phyloP scores from a whole-genome alignment of 148 eudicot genomes.

The Camellia lanceoleosa region DNA sequence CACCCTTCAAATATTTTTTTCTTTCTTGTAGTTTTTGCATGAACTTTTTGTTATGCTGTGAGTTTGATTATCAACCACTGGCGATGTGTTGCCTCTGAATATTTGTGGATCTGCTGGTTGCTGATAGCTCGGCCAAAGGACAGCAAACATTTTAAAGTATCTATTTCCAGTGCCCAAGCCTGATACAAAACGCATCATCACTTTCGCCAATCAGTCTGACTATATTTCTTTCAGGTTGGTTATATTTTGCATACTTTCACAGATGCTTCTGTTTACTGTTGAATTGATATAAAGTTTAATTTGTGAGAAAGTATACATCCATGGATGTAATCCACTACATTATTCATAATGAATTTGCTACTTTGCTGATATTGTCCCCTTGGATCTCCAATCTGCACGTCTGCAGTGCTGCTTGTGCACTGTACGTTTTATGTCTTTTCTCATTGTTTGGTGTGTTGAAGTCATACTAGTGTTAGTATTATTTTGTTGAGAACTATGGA shows the following conservation, averaged over 20 bases:
- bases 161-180: constrained; percentile 97
- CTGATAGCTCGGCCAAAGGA: constrained; percentile 71
- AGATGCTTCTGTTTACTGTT: constrained; percentile 2
- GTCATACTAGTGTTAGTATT: background rate
- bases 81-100: constrained; percentile 5
- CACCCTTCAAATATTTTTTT: background rate
- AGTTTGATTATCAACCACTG: background rate
- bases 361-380: background rate
- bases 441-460: background rate
- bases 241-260: background rate
- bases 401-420: background rate
- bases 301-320: background rate
- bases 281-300: background rate
- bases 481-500: background rate
- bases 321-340: background rate
- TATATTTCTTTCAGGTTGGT: constrained; percentile 91
- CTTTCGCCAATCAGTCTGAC: constrained; percentile 90
- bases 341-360: background rate
- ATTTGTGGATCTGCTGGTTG: constrained; percentile 16
- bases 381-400: constrained; percentile 10
- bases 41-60: constrained; percentile 15
- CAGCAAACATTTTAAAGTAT: constrained; percentile 82
- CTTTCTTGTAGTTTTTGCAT: background rate
- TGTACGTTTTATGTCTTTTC: background rate
- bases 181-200: constrained; percentile 85